Evolutionary conservation across 148 eudicot species (phyloP).

Genomic region (Chenopodium quinoa): DNA sequence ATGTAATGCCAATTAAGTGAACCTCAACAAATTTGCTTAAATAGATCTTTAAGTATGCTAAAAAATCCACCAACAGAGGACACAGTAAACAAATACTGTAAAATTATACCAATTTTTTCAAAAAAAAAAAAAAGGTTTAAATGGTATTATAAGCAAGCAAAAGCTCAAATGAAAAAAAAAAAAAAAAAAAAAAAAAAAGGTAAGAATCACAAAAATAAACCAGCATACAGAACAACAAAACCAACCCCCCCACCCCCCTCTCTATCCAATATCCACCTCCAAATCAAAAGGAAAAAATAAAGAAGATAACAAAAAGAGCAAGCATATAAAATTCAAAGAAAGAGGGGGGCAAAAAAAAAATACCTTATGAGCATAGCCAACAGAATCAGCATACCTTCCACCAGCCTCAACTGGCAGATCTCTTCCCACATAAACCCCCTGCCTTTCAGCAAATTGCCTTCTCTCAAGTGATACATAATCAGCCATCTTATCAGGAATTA

Average conservation of each 20-base stretch:
- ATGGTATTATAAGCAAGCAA: not conserved
- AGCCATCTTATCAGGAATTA: conserved; percentile 52
- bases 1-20: not conserved
- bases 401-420: conserved; percentile 55
- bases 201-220: not conserved
- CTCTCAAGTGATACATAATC: conserved; percentile 70
- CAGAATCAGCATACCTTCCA: conserved; percentile 60
- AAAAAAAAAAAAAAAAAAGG: not conserved
- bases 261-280: not conserved
- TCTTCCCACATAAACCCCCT: conserved; percentile 56
- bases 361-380: conserved; percentile 72
- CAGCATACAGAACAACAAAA: not conserved
- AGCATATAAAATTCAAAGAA: not conserved
- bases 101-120: too few relatives aligned
- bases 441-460: conserved; percentile 62
- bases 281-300: not conserved
- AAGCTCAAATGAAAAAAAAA: too few relatives aligned
- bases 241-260: too few relatives aligned
- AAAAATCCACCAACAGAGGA: not conserved
- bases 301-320: not conserved
- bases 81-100: too few relatives aligned
- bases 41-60: not conserved
- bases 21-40: not conserved
- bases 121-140: not conserved
- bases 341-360: not conserved